These are phyloP conservation scores for Rhizopogon sp. DNA, from an alignment of 768 basidiomycete species.

Conservation along the genomic window DNA sequence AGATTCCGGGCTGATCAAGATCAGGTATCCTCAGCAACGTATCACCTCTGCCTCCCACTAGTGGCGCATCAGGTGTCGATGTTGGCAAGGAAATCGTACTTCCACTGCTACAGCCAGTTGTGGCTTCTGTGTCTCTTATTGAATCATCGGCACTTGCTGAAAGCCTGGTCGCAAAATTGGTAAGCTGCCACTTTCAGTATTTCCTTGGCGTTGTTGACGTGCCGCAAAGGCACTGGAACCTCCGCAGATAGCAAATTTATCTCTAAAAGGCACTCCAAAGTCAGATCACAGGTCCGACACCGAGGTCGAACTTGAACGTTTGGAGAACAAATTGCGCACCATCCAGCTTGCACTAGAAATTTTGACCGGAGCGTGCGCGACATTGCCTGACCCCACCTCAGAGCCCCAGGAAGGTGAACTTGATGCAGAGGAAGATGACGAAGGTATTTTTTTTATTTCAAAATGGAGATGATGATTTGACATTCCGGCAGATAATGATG, in stretches of 20 bases:
- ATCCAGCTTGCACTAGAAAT: slow-evolving; percentile 85
- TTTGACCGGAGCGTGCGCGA: slow-evolving; percentile 83
- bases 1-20: neutral
- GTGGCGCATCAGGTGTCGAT: slow-evolving; percentile 55
- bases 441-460: slow-evolving; percentile 28
- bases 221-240: slow-evolving; percentile 41
- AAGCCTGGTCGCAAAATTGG: slow-evolving; percentile 48
- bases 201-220: slow-evolving; percentile 1
- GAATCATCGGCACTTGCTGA: slow-evolving; percentile 46
- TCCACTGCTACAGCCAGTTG: slow-evolving; percentile 63
- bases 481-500: slow-evolving; percentile 38
- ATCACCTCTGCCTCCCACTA: slow-evolving; percentile 68
- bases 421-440: slow-evolving; percentile 28
- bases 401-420: slow-evolving; percentile 27
- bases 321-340: slow-evolving; percentile 69
- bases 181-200: slow-evolving; percentile 17
- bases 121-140: slow-evolving; percentile 52
- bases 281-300: slow-evolving; percentile 70
- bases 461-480: slow-evolving; percentile 27
- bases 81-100: slow-evolving; percentile 69
- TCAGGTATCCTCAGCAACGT: slow-evolving; percentile 75
- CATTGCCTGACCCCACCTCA: slow-evolving; percentile 70
- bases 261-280: slow-evolving; percentile 61
- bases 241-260: slow-evolving; percentile 45
- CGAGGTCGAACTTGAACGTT: slow-evolving; percentile 65